A percentile compares a stretch with the other conserved stretches of the same genome.
Evolutionary conservation across 2,329 filamentous ascomycete species (phyloP).

Genomic region (Sporothrix protearum): DNA sequence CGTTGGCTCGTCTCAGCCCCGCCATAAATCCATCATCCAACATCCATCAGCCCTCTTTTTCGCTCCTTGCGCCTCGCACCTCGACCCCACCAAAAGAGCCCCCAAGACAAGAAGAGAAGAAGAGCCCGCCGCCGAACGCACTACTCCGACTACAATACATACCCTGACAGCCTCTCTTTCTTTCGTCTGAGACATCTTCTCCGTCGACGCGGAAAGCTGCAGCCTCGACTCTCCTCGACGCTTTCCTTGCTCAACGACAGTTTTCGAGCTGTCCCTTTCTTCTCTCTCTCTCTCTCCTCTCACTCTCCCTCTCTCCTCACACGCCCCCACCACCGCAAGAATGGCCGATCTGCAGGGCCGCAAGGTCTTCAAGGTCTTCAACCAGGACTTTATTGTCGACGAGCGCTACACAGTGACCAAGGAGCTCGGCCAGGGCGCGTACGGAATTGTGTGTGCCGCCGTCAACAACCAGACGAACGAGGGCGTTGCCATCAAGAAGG

Average conservation of each 20-base stretch:
- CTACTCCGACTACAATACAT: background rate
- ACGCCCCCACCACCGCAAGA: background rate
- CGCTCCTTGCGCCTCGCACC: constrained; percentile 9
- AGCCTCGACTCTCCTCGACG: background rate
- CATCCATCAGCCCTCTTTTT: background rate
- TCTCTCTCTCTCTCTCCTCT: background rate
- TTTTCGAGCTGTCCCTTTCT: background rate
- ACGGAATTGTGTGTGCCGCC: constrained; percentile 96
- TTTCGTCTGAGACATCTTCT: background rate
- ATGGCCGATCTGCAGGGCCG: constrained; percentile 48
- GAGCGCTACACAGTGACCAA: constrained; percentile 98
- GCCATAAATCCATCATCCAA: background rate
- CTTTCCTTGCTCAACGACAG: background rate
- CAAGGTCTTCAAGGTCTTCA: constrained; percentile 99
- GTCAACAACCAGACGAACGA: constrained; percentile 88
- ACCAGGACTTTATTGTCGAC: constrained; percentile 98
- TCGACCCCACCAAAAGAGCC: constrained; percentile 5
- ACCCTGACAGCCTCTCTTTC: background rate
- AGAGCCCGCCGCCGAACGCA: background rate
- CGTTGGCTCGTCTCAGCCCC: constrained; percentile 12
- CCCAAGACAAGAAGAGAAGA: background rate
- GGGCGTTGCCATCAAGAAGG: constrained; percentile 97
- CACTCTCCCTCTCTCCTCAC: background rate
- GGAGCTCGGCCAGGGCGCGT: constrained; percentile 95
- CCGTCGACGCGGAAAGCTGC: background rate